Evolutionary conservation across 2,329 filamentous ascomycete species (phyloP).

Genomic region (Rosellinia necatrix): DNA sequence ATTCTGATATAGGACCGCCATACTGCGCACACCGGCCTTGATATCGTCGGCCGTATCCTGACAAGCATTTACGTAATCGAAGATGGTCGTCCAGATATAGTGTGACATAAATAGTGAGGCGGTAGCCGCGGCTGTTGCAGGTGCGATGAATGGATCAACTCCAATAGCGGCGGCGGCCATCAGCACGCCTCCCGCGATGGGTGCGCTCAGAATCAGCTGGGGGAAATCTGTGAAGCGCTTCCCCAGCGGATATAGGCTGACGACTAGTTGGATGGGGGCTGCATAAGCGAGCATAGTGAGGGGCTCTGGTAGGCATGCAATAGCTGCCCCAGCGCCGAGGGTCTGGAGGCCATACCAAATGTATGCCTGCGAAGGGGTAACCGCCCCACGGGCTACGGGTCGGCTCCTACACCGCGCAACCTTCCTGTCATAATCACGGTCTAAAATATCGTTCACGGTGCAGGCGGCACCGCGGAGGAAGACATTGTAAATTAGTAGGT

Average conservation of each 20-base stretch:
- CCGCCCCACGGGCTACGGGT: constrained; percentile 55
- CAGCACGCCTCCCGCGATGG: constrained; percentile 54
- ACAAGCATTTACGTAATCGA: constrained; percentile 57
- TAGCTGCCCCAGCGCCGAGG: constrained; percentile 34
- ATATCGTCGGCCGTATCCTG: constrained; percentile 57
- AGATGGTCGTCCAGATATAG: constrained; percentile 50
- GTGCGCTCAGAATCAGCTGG: constrained; percentile 54
- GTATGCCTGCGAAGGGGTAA: constrained; percentile 40
- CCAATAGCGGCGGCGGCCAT: constrained; percentile 53
- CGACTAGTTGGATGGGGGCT: constrained; percentile 42
- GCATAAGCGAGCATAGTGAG: constrained; percentile 48
- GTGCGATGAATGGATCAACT: constrained; percentile 45
- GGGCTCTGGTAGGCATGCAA: constrained; percentile 49
- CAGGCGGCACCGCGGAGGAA: constrained; percentile 57
- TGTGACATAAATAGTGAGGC: constrained; percentile 47
- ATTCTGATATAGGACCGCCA: constrained; percentile 45
- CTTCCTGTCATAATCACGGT: constrained; percentile 57
- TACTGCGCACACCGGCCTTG: constrained; percentile 54
- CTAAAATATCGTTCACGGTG: constrained; percentile 60
- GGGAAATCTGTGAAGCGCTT: constrained; percentile 59
- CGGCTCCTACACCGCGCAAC: constrained; percentile 56
- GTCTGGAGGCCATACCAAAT: constrained; percentile 51
- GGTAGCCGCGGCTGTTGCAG: constrained; percentile 44
- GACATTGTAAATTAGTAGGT: constrained; percentile 26
- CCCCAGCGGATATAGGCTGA: constrained; percentile 52